Evolutionary conservation across 2,329 filamentous ascomycete species (phyloP).

Genomic region (Monilinia fructicola): DNA sequence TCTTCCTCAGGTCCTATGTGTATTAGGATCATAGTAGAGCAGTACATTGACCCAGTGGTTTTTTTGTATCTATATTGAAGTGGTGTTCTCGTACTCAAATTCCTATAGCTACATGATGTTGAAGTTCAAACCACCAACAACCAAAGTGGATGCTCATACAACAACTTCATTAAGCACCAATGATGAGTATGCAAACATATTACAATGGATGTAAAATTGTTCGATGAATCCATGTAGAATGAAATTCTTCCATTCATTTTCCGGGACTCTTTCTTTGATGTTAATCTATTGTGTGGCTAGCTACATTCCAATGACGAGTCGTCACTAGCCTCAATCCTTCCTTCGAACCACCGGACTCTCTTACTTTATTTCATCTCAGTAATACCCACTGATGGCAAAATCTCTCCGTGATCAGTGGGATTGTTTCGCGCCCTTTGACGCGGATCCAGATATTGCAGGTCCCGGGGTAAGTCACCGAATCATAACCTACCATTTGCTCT

Average conservation of each 20-base stretch:
- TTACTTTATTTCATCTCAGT: background rate
- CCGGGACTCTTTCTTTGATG: background rate
- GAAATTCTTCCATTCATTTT: background rate
- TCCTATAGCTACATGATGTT: no score
- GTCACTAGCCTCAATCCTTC: background rate
- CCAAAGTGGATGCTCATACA: no score
- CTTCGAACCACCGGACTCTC: background rate
- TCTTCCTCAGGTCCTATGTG: no score
- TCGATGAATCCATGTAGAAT: background rate
- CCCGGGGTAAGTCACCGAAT: conserved; percentile 24
- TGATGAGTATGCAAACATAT: no score
- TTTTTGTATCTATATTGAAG: no score
- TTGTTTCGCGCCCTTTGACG: conserved; percentile 20
- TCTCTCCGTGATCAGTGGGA: conserved; percentile 8
- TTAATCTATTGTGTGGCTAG: background rate
- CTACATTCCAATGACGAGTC: conserved; percentile 1
- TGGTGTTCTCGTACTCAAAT: no score
- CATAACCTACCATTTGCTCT: background rate
- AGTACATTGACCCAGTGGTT: no score
- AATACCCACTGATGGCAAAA: background rate
- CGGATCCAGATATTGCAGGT: conserved; percentile 26
- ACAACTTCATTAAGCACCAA: no score
- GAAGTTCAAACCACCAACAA: no score
- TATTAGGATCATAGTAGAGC: no score
- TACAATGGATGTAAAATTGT: no score